Evolutionary conservation across 176 grass and related monocot species (phyloP).

Genomic region (Paspalum notatum): DNA sequence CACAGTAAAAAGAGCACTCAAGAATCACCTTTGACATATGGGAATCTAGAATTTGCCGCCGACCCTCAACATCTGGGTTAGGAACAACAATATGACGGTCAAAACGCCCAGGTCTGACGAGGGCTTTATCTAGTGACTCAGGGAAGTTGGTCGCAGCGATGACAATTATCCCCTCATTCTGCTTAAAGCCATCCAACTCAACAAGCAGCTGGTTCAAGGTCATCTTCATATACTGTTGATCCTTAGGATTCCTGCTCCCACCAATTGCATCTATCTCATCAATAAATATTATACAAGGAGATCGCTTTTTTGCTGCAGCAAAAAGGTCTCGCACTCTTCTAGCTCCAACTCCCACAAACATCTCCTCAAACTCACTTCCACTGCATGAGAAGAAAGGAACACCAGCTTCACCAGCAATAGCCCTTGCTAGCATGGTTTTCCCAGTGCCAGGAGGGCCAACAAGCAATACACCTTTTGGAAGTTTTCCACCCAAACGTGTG

Average conservation of each 20-base stretch:
- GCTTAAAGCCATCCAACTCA: conserved; percentile 98
- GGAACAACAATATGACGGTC: conserved; percentile 96
- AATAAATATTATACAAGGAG: conserved; percentile 96
- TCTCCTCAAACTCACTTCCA: conserved; percentile 99
- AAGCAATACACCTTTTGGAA: conserved; percentile 99
- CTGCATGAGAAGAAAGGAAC: conserved; percentile 99
- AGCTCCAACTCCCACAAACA: conserved; percentile 98
- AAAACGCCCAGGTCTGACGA: conserved; percentile 98
- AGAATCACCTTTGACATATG: conserved; percentile 93
- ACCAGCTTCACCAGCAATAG: conserved; percentile 96
- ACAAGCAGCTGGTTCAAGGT: conserved; percentile 98
- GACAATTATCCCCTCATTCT: conserved; percentile 98
- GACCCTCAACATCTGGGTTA: conserved; percentile 96
- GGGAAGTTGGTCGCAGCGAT: conserved; percentile 98
- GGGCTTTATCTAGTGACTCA: conserved; percentile 92
- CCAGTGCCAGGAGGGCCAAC: conserved; percentile 97
- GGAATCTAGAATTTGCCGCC: conserved; percentile 88
- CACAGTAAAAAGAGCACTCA: neutral
- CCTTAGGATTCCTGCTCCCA: conserved; percentile 97
- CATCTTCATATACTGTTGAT: conserved; percentile 99
- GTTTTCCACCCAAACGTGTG: conserved; percentile 94
- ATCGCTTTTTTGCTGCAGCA: conserved; percentile 87
- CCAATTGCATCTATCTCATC: conserved; percentile 99
- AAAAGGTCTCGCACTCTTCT: conserved; percentile 91
- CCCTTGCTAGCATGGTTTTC: conserved; percentile 97